Percentiles rank a stretch among this genome's conserved stretches.
These are phyloP conservation scores for Talaromyces sp. DNA, from an alignment of 2,329 filamentous ascomycete species.

Conservation along the genomic window DNA sequence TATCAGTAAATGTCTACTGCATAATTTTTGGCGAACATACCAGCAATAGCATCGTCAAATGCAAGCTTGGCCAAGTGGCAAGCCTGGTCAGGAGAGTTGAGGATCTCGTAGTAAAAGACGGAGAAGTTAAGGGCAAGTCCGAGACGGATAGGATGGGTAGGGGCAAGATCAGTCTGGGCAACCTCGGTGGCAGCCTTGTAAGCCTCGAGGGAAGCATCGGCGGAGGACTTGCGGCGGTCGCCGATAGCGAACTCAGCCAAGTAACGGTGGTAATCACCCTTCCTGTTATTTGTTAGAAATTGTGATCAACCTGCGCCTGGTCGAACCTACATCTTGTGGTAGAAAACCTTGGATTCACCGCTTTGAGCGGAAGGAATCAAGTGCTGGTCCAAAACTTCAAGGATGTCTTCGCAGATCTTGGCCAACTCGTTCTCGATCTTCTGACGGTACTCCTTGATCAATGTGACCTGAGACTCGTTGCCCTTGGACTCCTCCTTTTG, in stretches of 20 bases:
- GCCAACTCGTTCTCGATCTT: conserved; percentile 98
- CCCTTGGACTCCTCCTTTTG: conserved; percentile 99
- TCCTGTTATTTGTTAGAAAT: conserved; percentile 57
- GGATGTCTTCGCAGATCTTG: conserved; percentile 96
- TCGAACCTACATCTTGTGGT: conserved; percentile 95
- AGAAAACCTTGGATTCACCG: conserved; percentile 99
- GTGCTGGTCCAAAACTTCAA: conserved; percentile 87
- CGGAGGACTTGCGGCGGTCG: conserved; percentile 90
- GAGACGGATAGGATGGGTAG: conserved; percentile 89
- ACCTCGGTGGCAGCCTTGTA: conserved; percentile 95
- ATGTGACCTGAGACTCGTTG: conserved; percentile 86
- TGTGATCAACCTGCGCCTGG: not conserved
- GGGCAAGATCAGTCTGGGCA: conserved; percentile 81
- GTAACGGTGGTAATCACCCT: conserved; percentile 99
- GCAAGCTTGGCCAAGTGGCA: conserved; percentile 97
- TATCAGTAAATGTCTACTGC: conserved; percentile 19
- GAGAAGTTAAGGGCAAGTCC: conserved; percentile 94
- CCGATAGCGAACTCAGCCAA: conserved; percentile 93
- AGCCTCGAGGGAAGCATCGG: conserved; percentile 90
- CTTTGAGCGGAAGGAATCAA: conserved; percentile 94
- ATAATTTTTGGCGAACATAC: conserved; percentile 41
- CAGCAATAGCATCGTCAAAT: conserved; percentile 93
- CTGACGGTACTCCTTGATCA: conserved; percentile 94
- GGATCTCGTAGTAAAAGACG: conserved; percentile 99
- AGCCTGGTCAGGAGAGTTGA: conserved; percentile 96